These are phyloP conservation scores for Takashimella tepidaria DNA, from an alignment of 1,284 basidiomycete species.

Conservation along the genomic window DNA sequence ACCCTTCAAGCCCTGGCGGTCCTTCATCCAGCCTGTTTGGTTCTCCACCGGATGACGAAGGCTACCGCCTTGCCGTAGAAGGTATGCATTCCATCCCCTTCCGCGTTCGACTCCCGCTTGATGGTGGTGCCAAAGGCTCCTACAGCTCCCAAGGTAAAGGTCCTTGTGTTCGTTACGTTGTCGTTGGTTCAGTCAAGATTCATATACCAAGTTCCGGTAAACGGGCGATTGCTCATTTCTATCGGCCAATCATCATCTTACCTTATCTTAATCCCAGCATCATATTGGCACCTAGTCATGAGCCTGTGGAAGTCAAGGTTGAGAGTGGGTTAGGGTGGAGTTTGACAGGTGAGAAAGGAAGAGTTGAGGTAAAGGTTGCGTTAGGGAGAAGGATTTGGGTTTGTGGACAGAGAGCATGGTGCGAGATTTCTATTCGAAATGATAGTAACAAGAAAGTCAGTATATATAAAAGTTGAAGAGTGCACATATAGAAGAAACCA, in stretches of 20 bases:
- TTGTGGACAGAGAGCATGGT: constrained; percentile 73
- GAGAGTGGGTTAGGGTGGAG: constrained; percentile 57
- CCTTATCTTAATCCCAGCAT: constrained; percentile 67
- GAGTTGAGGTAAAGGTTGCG: constrained; percentile 66
- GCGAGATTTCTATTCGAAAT: constrained; percentile 68
- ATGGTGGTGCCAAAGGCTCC: constrained; percentile 67
- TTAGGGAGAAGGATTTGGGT: constrained; percentile 77
- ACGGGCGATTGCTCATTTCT: constrained; percentile 85
- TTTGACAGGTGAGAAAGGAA: constrained; percentile 59
- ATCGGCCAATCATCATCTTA: constrained; percentile 76
- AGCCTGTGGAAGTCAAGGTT: constrained; percentile 60
- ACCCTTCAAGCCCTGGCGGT: constrained; percentile 44
- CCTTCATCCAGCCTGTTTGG: constrained; percentile 51
- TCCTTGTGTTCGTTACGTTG: constrained; percentile 70
- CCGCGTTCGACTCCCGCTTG: constrained; percentile 65
- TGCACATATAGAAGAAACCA: constrained; percentile 13
- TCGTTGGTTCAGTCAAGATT: constrained; percentile 77
- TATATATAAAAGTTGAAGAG: neutral
- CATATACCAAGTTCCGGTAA: constrained; percentile 60
- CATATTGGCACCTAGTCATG: constrained; percentile 59
- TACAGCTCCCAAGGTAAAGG: constrained; percentile 56
- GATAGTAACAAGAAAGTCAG: constrained; percentile 61
- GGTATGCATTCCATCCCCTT: constrained; percentile 75
- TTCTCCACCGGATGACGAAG: constrained; percentile 61
- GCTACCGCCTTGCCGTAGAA: constrained; percentile 60